These are phyloP conservation scores for Candida krabiensis DNA, from an alignment of 805 yeast genomes.

Conservation along the genomic window DNA sequence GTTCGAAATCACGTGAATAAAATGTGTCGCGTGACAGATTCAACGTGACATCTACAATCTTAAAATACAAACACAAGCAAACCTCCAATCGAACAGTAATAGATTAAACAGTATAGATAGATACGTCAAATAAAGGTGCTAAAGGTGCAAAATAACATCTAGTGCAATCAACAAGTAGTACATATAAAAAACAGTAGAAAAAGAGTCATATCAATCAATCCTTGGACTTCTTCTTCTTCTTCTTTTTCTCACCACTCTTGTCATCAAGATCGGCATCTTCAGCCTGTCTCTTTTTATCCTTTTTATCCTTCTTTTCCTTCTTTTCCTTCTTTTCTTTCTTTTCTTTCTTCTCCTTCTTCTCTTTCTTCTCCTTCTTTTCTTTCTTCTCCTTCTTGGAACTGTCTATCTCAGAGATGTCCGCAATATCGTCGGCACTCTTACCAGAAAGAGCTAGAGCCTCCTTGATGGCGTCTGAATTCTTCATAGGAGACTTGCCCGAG, in stretches of 20 bases:
- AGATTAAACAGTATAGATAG: too few relatives aligned
- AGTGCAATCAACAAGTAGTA: too few relatives aligned
- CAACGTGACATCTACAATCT: too few relatives aligned
- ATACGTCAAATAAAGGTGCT: too few relatives aligned
- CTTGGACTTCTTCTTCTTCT: constrained; percentile 32
- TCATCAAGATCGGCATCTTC: constrained; percentile 11
- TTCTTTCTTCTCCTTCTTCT: constrained; percentile 43
- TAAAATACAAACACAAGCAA: too few relatives aligned
- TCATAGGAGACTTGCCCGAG: constrained; percentile 95
- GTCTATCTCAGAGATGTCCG: constrained; percentile 35
- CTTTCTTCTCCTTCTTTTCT: constrained; percentile 48
- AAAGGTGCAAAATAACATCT: too few relatives aligned
- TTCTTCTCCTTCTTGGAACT: constrained; percentile 42
- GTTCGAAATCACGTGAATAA: too few relatives aligned
- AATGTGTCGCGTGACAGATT: too few relatives aligned
- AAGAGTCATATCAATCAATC: constrained; percentile 16
- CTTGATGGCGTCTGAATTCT: constrained; percentile 90
- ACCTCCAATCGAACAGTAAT: too few relatives aligned
- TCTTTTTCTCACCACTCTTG: constrained; percentile 21
- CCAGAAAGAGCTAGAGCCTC: constrained; percentile 77
- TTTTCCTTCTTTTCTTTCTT: constrained; percentile 35
- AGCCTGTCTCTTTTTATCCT: constrained; percentile 19
- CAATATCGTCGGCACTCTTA: constrained; percentile 28
- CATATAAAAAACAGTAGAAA: too few relatives aligned
- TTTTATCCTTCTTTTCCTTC: constrained; percentile 39